Conservation (phyloP, 148 eudicot species). For the Oxyria digyna region DNA sequence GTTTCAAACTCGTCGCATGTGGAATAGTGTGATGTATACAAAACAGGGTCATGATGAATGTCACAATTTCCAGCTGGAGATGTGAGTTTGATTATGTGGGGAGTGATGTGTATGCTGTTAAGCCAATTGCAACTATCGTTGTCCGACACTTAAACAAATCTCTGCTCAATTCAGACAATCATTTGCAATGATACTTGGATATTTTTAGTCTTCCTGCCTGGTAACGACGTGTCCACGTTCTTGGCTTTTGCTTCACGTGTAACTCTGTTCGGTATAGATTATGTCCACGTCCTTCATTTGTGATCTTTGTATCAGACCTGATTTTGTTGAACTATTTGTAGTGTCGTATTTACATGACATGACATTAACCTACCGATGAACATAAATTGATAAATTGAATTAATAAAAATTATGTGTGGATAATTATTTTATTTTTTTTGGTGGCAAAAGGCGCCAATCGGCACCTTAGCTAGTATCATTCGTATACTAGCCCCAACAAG, state of each 20-base stretch:
- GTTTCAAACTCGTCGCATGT: neutral
- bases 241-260: neutral
- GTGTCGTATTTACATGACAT: no score
- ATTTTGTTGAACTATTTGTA: no score
- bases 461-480: no score
- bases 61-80: neutral
- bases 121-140: neutral
- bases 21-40: neutral
- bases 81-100: neutral
- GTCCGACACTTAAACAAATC: neutral
- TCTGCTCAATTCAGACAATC: neutral
- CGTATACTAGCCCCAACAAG: no score
- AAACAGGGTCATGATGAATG: neutral
- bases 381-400: no score
- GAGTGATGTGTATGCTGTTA: neutral
- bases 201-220: neutral
- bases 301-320: no score
- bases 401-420: no score
- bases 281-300: no score
- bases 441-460: no score
- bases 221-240: constrained; percentile 3
- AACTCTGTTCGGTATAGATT: neutral
- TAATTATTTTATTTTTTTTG: no score
- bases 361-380: no score
- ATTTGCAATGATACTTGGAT: constrained; percentile 6